Conservation (phyloP, 768 basidiomycete species). For the Phylloporus sp. region DNA sequence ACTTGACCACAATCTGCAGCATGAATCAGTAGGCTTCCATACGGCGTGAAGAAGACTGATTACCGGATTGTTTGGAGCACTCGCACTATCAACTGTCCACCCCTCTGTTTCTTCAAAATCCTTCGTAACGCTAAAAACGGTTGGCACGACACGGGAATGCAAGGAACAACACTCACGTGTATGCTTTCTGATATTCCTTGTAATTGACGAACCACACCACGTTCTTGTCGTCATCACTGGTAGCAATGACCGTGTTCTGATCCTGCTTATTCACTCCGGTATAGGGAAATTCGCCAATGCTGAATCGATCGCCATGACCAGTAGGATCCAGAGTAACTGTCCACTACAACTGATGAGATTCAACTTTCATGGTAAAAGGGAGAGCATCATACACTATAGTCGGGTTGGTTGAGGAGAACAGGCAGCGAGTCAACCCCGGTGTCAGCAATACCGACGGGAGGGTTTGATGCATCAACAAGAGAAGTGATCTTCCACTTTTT, state of each 20-base stretch:
- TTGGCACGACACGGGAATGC: not conserved
- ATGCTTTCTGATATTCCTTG: not conserved
- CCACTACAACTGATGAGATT: not conserved
- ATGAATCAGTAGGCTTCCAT: not conserved
- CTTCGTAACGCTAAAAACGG: not conserved
- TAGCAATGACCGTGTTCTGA: not conserved
- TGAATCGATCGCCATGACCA: not conserved
- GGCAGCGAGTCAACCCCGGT: not conserved
- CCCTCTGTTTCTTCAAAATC: not conserved
- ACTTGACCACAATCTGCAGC: not conserved
- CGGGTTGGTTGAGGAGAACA: not conserved
- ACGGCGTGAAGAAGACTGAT: not conserved
- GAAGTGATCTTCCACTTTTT: not conserved
- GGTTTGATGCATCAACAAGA: not conserved
- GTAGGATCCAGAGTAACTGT: not conserved
- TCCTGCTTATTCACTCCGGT: not conserved
- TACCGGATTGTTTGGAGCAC: not conserved
- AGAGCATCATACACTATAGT: not conserved
- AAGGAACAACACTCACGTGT: not conserved
- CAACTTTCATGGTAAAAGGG: not conserved
- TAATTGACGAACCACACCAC: not conserved
- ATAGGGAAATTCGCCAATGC: not conserved
- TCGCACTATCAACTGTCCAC: not conserved
- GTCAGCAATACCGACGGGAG: not conserved
- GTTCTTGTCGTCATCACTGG: not conserved